phyloP scores from a whole-genome alignment of 345 rosid genomes.

The Arabidopsis arenosa region DNA sequence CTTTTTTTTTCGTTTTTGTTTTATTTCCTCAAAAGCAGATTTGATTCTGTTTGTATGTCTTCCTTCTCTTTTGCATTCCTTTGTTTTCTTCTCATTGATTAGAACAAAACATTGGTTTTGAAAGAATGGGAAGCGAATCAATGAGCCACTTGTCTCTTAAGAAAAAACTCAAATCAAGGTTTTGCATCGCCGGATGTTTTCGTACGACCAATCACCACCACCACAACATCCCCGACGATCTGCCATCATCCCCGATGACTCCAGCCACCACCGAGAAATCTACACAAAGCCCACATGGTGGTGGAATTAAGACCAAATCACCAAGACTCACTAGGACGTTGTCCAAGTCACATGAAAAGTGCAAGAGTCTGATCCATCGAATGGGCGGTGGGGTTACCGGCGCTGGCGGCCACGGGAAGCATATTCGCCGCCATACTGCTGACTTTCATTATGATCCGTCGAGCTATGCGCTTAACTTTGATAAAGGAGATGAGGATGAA shows the following conservation, averaged over 20 bases:
- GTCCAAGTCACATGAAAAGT: conserved; percentile 45
- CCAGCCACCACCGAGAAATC: neutral
- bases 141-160: conserved; percentile 32
- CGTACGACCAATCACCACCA: conserved; percentile 33
- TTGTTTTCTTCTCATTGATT: neutral
- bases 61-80: neutral
- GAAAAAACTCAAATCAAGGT: conserved; percentile 40
- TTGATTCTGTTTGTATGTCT: neutral
- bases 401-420: conserved; percentile 20
- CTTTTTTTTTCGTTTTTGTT: neutral
- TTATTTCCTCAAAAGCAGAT: neutral
- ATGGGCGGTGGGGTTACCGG: conserved; percentile 36
- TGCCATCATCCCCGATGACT: conserved; percentile 26
- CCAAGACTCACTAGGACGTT: conserved; percentile 39
- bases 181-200: conserved; percentile 42
- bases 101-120: conserved; percentile 2
- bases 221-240: conserved; percentile 7
- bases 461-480: conserved; percentile 49
- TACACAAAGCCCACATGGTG: conserved; percentile 20
- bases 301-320: conserved; percentile 28
- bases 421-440: conserved; percentile 37
- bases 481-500: conserved; percentile 37
- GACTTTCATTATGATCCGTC: conserved; percentile 46
- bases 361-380: conserved; percentile 26
- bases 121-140: conserved; percentile 37